Evolutionary conservation across 306 rosid species (phyloP).

Genomic region (Cucurbita argyrosperma): DNA sequence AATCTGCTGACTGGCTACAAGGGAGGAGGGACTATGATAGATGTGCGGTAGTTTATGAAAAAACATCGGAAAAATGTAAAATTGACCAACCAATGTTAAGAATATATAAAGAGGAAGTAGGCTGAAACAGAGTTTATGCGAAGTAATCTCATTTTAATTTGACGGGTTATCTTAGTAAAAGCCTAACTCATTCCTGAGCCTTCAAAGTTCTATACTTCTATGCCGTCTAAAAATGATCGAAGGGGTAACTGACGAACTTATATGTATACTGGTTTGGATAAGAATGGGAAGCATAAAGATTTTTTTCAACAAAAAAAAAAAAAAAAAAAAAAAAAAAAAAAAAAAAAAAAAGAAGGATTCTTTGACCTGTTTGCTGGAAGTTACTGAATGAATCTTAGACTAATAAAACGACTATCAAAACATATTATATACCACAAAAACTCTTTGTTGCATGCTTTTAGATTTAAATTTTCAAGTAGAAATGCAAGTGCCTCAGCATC

Average conservation of each 20-base stretch:
- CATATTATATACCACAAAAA: not conserved
- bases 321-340: too few relatives aligned
- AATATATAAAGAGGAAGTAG: not conserved
- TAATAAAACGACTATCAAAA: not conserved
- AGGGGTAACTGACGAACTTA: not conserved
- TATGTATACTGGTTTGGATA: too few relatives aligned
- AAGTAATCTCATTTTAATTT: not conserved
- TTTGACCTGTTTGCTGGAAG: not conserved
- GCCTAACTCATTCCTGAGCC: not conserved
- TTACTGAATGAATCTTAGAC: not conserved
- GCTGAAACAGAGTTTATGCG: not conserved
- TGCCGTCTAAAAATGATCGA: not conserved
- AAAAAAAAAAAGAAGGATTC: too few relatives aligned
- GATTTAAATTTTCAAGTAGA: not conserved
- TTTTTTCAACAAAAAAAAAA: too few relatives aligned
- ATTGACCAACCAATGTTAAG: not conserved
- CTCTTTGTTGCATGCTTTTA: not conserved
- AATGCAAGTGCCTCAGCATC: not conserved
- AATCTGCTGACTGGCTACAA: not conserved
- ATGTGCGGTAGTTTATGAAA: not conserved
- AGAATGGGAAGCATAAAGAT: too few relatives aligned
- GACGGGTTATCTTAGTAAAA: not conserved
- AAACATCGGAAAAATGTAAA: not conserved
- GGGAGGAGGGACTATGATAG: not conserved
- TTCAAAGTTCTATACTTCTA: not conserved